Evolutionary conservation across 2,329 filamentous ascomycete species (phyloP).

Genomic region (Geosmithia putterillii): DNA sequence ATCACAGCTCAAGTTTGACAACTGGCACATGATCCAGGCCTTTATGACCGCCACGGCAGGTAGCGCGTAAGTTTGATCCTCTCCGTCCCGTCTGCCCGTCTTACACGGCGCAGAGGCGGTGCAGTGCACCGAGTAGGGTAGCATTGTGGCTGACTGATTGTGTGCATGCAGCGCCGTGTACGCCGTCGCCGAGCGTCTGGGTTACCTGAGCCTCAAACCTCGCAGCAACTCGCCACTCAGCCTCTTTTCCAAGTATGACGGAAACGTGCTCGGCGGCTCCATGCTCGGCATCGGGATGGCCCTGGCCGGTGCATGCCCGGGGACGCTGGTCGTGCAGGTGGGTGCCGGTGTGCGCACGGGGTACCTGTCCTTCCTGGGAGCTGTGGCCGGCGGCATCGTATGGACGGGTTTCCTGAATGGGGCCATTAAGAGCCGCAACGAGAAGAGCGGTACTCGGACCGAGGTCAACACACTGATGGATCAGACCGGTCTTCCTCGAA

Average conservation of each 20-base stretch:
- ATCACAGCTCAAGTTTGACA: constrained; percentile 44
- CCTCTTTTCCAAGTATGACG: constrained; percentile 44
- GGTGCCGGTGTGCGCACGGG: constrained; percentile 40
- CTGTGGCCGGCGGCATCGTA: constrained; percentile 39
- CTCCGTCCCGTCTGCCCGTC: neutral
- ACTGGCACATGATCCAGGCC: constrained; percentile 54
- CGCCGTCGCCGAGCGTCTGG: constrained; percentile 1
- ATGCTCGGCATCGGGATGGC: constrained; percentile 56
- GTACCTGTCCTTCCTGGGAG: constrained; percentile 39
- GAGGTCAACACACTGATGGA: constrained; percentile 22
- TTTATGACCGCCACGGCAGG: constrained; percentile 51
- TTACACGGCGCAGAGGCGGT: too few species aligned
- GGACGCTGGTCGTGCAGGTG: constrained; percentile 50
- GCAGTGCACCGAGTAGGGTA: too few species aligned
- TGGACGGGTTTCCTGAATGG: constrained; percentile 32
- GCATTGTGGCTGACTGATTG: too few species aligned
- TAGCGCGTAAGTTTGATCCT: constrained; percentile 34
- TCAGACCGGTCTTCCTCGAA: constrained; percentile 24
- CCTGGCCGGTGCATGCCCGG: constrained; percentile 52
- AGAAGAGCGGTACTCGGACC: constrained; percentile 11
- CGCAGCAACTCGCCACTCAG: constrained; percentile 13
- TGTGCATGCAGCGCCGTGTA: constrained; percentile 1
- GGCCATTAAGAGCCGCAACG: constrained; percentile 14
- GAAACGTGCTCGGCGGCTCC: constrained; percentile 51
- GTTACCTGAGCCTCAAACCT: constrained; percentile 1